Conservation (phyloP, 2,329 filamentous ascomycete species). For the Beauveria sp. region DNA sequence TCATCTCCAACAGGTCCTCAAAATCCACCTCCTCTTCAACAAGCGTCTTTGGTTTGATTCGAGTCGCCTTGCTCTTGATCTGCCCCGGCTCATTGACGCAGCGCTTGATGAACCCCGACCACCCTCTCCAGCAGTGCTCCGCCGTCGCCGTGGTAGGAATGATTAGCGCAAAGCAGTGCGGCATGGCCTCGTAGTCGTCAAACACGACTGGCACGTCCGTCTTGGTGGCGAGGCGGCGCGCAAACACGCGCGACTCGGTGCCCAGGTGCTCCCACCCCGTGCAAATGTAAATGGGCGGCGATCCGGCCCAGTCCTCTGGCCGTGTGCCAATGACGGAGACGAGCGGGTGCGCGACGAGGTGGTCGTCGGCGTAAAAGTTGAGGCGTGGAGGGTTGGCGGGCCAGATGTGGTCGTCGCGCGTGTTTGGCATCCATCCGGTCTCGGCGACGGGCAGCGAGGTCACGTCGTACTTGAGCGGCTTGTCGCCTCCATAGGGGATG, state of each 20-base stretch:
- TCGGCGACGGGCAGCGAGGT: constrained; percentile 41
- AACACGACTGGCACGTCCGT: constrained; percentile 57
- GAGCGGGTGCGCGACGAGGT: constrained; percentile 56
- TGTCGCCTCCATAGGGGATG: constrained; percentile 20
- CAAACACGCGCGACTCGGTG: constrained; percentile 59
- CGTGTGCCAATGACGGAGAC: constrained; percentile 49
- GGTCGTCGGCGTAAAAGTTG: constrained; percentile 48
- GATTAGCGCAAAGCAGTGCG: constrained; percentile 62
- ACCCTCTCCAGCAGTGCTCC: constrained; percentile 44
- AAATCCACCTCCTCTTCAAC: constrained; percentile 40
- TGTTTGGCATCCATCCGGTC: constrained; percentile 18
- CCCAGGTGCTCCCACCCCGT: constrained; percentile 65
- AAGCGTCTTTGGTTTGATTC: constrained; percentile 43
- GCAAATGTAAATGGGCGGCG: constrained; percentile 60
- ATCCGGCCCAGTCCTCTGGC: constrained; percentile 49
- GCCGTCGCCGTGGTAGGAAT: constrained; percentile 39
- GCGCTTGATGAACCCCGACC: constrained; percentile 47
- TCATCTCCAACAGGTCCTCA: constrained; percentile 29
- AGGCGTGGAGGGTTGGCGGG: constrained; percentile 46
- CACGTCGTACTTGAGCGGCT: constrained; percentile 26
- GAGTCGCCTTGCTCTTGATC: constrained; percentile 34
- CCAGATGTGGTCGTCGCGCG: constrained; percentile 45
- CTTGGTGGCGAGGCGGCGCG: constrained; percentile 38
- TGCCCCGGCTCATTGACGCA: constrained; percentile 28
- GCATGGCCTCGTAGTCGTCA: constrained; percentile 74